These are phyloP conservation scores for Peronospora destructor DNA, from an alignment of 352 stramenopile species.

Conservation along the genomic window DNA sequence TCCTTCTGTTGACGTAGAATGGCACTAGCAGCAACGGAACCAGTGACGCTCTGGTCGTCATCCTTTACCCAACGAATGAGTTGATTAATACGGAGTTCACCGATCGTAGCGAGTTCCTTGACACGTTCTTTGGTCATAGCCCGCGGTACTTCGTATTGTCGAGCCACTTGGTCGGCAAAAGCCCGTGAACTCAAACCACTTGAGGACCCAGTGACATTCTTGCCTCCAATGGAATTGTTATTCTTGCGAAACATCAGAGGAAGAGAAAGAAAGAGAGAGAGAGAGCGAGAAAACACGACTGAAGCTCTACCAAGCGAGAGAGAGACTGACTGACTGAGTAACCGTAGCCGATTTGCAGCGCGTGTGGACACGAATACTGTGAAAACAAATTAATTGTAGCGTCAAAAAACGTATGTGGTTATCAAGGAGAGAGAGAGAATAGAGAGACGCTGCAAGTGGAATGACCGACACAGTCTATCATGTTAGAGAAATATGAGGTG, in stretches of 20 bases:
- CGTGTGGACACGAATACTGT: slow-evolving; percentile 2
- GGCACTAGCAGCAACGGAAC: slow-evolving; percentile 23
- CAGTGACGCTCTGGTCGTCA: slow-evolving; percentile 41
- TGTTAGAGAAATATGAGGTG: background rate
- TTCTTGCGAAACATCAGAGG: slow-evolving; percentile 32
- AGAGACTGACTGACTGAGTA: slow-evolving; percentile 2
- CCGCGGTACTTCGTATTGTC: slow-evolving; percentile 49
- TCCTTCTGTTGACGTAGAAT: slow-evolving; percentile 68
- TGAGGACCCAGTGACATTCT: slow-evolving; percentile 10
- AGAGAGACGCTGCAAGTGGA: background rate
- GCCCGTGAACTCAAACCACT: slow-evolving; percentile 24
- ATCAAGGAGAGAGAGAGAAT: background rate
- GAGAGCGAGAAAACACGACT: slow-evolving; percentile 18
- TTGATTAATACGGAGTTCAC: slow-evolving; percentile 46
- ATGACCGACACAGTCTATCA: background rate
- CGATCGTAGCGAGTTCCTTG: slow-evolving; percentile 35
- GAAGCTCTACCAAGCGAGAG: slow-evolving; percentile 6
- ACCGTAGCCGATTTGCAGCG: slow-evolving; percentile 15
- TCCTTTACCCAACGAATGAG: slow-evolving; percentile 61
- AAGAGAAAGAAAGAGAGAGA: background rate
- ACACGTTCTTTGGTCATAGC: slow-evolving; percentile 37
- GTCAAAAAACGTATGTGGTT: background rate
- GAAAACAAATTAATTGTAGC: slow-evolving; percentile 2
- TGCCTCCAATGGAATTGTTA: slow-evolving; percentile 26
- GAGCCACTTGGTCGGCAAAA: slow-evolving; percentile 52